A percentile compares a stretch with the other conserved stretches of the same genome.
These are phyloP conservation scores for Colletotrichum karsti DNA, from an alignment of 2,329 filamentous ascomycete genomes.

Conservation along the genomic window DNA sequence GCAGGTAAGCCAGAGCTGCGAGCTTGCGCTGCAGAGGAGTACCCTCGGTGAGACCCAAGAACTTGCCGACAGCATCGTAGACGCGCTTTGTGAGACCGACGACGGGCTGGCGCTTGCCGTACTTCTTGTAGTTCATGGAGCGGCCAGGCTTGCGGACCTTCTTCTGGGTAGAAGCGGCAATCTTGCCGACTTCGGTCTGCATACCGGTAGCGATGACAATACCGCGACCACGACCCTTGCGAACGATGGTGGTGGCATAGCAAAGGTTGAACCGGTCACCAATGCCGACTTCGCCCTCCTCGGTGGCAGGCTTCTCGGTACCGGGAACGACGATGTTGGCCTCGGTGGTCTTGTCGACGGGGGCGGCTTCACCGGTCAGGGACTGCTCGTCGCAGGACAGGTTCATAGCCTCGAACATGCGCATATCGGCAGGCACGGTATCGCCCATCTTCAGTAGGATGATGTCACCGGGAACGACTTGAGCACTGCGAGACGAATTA, in stretches of 20 bases:
- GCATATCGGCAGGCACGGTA: slow-evolving; percentile 77
- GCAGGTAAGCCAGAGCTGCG: slow-evolving; percentile 78
- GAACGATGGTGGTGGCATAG: slow-evolving; percentile 78
- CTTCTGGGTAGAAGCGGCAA: slow-evolving; percentile 65
- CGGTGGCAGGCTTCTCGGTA: slow-evolving; percentile 53
- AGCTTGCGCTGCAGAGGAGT: slow-evolving; percentile 84
- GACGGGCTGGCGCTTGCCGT: slow-evolving; percentile 58
- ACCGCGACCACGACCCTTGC: slow-evolving; percentile 76
- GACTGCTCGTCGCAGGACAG: slow-evolving; percentile 81
- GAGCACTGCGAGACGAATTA: slow-evolving; percentile 50
- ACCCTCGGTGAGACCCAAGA: slow-evolving; percentile 70
- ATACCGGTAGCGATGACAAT: slow-evolving; percentile 79
- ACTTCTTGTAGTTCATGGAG: slow-evolving; percentile 62
- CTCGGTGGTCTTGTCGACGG: slow-evolving; percentile 72
- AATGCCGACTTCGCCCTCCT: slow-evolving; percentile 65
- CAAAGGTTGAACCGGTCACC: slow-evolving; percentile 80
- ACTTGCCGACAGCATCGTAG: slow-evolving; percentile 62
- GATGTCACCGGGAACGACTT: slow-evolving; percentile 78
- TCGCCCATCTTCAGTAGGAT: slow-evolving; percentile 75
- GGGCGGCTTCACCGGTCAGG: slow-evolving; percentile 79
- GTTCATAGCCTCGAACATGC: slow-evolving; percentile 78
- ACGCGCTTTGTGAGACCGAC: slow-evolving; percentile 56
- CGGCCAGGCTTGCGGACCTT: slow-evolving; percentile 64
- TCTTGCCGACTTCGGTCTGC: slow-evolving; percentile 75
- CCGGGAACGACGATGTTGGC: slow-evolving; percentile 53